Percentiles rank a stretch among this genome's conserved stretches.
These are phyloP conservation scores for Backusella morwellensis DNA, from an alignment of 192 early-diverging fungal genomes.

Conservation along the genomic window DNA sequence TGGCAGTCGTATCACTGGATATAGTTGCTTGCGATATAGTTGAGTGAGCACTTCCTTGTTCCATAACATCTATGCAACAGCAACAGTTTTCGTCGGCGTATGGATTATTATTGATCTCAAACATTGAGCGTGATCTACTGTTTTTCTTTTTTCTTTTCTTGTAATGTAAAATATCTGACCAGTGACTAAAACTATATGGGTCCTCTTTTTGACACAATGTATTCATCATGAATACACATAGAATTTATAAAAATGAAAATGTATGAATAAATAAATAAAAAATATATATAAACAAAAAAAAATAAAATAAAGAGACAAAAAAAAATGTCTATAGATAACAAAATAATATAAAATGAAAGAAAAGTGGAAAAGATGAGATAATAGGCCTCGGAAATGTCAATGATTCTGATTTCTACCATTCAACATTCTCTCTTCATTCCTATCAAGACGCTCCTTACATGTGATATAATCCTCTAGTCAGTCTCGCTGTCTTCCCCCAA, in stretches of 20 bases:
- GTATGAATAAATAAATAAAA: neutral
- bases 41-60: neutral
- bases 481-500: neutral
- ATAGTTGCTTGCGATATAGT: neutral
- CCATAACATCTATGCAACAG: conserved; percentile 5
- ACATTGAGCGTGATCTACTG: conserved; percentile 7
- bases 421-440: conserved; percentile 4
- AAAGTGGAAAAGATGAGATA: neutral
- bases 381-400: neutral
- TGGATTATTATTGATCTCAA: conserved; percentile 2
- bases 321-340: neutral
- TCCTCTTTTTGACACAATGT: conserved; percentile 2
- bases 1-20: neutral
- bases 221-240: neutral
- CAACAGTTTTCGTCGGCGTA: conserved; percentile 5
- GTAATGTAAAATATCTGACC: conserved; percentile 10
- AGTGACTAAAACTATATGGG: neutral
- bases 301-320: neutral
- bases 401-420: conserved; percentile 4
- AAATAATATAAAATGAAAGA: neutral
- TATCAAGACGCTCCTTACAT: conserved; percentile 1
- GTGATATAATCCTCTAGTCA: neutral
- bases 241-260: neutral
- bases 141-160: conserved; percentile 8
- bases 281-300: neutral